Conservation (phyloP, 306 rosid species). For the Prunus kanzakura region DNA sequence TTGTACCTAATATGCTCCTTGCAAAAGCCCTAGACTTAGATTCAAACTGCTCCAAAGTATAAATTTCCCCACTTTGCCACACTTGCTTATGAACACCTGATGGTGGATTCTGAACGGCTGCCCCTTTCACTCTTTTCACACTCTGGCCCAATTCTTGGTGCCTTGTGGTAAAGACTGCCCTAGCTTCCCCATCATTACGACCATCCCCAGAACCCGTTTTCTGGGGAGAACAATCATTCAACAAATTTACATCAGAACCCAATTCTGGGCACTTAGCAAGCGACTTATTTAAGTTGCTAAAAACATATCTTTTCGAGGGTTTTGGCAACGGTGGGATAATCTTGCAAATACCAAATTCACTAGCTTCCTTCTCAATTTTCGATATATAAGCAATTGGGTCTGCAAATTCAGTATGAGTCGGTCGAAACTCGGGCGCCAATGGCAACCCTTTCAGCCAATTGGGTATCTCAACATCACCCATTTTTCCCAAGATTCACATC, state of each 20-base stretch:
- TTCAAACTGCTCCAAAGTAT: slow-evolving; percentile 92
- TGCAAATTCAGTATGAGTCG: slow-evolving; percentile 88
- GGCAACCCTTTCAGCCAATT: slow-evolving; percentile 84
- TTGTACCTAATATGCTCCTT: slow-evolving; percentile 46
- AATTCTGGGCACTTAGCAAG: slow-evolving; percentile 71
- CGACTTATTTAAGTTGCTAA: slow-evolving; percentile 75
- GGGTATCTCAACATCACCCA: slow-evolving; percentile 86
- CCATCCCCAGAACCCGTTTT: slow-evolving; percentile 40
- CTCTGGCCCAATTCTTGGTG: slow-evolving; percentile 89
- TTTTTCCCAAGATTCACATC: slow-evolving; percentile 43
- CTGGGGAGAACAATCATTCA: slow-evolving; percentile 26
- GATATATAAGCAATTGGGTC: slow-evolving; percentile 99
- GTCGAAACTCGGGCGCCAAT: slow-evolving; percentile 92
- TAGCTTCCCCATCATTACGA: slow-evolving; percentile 45
- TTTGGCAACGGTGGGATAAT: slow-evolving; percentile 90
- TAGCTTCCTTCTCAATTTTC: slow-evolving; percentile 92
- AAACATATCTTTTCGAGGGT: slow-evolving; percentile 81
- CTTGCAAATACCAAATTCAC: slow-evolving; percentile 89
- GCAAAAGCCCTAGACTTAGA: slow-evolving; percentile 77
- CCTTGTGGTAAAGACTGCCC: slow-evolving; percentile 93
- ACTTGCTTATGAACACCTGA: slow-evolving; percentile 79
- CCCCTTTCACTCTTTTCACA: slow-evolving; percentile 58
- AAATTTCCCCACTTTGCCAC: slow-evolving; percentile 94
- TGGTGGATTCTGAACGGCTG: slow-evolving; percentile 38
- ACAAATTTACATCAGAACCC: slow-evolving; percentile 34